phyloP scores from a whole-genome alignment of 371 early-diverging fungal genomes.

The Mucor sp. region DNA sequence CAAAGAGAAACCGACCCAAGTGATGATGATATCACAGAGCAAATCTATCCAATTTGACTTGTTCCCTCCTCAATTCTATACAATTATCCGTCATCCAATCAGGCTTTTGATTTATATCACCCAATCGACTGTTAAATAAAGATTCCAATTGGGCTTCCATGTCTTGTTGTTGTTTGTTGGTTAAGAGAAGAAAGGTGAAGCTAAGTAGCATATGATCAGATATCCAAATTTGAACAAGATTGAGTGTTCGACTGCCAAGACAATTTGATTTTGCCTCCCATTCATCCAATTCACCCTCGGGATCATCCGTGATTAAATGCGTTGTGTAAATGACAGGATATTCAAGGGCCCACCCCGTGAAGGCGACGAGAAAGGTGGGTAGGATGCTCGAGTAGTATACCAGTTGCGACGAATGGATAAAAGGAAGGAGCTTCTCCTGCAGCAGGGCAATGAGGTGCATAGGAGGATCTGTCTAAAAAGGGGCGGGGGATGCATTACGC shows the following conservation, averaged over 20 bases:
- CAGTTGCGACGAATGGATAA: conserved; percentile 1
- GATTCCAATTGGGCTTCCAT: conserved; percentile 8
- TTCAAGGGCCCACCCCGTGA: conserved; percentile 53
- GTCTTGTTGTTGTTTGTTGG: neutral
- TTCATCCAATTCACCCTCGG: conserved; percentile 35
- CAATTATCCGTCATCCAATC: conserved; percentile 13
- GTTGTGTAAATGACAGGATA: conserved; percentile 47
- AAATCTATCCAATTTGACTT: conserved; percentile 24
- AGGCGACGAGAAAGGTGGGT: conserved; percentile 45
- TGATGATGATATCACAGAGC: conserved; percentile 20
- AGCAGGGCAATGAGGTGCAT: conserved; percentile 25
- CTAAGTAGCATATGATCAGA: conserved; percentile 28
- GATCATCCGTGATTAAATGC: conserved; percentile 19
- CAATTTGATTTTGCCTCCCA: conserved; percentile 43
- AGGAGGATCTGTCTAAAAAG: conserved; percentile 15
- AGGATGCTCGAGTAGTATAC: conserved; percentile 16
- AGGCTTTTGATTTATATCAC: neutral
- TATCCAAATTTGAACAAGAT: conserved; percentile 26
- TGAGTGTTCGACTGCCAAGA: conserved; percentile 31
- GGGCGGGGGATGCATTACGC: neutral
- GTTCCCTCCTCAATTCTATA: conserved; percentile 8
- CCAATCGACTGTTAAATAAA: conserved; percentile 20
- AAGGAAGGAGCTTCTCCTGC: conserved; percentile 21
- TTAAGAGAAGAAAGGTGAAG: conserved; percentile 28
- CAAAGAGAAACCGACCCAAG: conserved; percentile 46